A percentile compares a stretch with the other conserved stretches of the same genome.
phyloP scores from a whole-genome alignment of 176 grass and related monocot genomes.

The Phyllostachys edulis region DNA sequence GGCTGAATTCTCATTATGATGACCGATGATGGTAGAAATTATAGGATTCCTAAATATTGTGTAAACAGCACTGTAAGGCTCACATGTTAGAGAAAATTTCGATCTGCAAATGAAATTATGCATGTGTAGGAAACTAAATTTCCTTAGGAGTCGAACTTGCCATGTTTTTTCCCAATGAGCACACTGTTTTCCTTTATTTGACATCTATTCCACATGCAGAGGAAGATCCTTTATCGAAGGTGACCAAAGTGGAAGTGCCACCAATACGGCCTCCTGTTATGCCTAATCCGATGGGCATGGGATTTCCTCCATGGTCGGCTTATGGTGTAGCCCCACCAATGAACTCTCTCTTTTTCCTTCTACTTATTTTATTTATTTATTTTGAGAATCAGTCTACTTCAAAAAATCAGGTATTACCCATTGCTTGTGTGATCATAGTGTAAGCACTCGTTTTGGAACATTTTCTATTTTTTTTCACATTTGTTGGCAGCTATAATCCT shows the following conservation, averaged over 20 bases:
- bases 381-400: not conserved
- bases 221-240: conserved; percentile 72
- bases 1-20: not conserved
- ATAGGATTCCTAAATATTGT: not conserved
- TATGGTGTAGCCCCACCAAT: conserved; percentile 69
- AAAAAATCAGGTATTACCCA: not conserved
- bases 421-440: not conserved
- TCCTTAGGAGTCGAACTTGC: not conserved
- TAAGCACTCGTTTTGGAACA: not conserved
- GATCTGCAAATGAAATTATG: not conserved
- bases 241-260: conserved; percentile 73
- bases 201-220: conserved; percentile 46
- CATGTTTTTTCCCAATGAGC: not conserved
- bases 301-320: conserved; percentile 53
- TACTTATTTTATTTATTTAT: not conserved
- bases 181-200: conserved; percentile 2
- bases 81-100: not conserved
- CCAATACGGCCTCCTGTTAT: conserved; percentile 49
- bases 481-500: conserved; percentile 70
- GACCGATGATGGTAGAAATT: not conserved
- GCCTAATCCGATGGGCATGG: conserved; percentile 37
- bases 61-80: not conserved
- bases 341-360: conserved; percentile 42
- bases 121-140: not conserved
- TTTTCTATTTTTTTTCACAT: conserved; percentile 2